Conservation (phyloP, 208 protist genomes). For the Kentomonas sorsogonicus region DNA sequence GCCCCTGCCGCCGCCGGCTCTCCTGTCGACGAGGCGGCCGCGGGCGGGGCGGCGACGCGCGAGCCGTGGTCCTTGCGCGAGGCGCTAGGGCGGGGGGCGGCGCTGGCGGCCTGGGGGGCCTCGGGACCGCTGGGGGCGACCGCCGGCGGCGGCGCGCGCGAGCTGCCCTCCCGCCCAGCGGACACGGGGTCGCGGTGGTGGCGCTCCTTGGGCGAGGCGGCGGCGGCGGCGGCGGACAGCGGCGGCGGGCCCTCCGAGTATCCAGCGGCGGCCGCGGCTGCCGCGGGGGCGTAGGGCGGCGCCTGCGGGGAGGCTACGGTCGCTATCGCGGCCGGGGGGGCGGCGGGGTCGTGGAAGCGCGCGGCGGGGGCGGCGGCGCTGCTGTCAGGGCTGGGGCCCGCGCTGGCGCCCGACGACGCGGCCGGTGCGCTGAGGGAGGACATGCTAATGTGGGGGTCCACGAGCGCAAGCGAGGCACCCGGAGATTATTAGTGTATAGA, state of each 20-base stretch:
- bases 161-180: background rate
- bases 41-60: no score
- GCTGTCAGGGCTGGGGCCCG: background rate
- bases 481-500: background rate
- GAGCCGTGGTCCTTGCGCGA: slow-evolving; percentile 67
- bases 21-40: background rate
- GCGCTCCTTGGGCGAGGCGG: no score
- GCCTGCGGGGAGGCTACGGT: no score
- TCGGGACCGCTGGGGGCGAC: background rate
- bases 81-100: slow-evolving; percentile 43
- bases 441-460: background rate
- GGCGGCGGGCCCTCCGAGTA: no score
- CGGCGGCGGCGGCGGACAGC: no score
- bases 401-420: background rate
- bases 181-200: background rate
- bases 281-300: no score
- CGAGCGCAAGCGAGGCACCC: background rate
- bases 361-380: background rate
- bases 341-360: no score
- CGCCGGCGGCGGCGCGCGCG: slow-evolving; percentile 1
- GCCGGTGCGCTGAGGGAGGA: background rate
- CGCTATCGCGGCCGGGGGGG: no score
- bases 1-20: background rate
- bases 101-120: slow-evolving; percentile 27
- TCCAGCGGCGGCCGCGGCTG: no score